phyloP scores from a whole-genome alignment of 2,329 filamentous ascomycete species.

The Calonectria pauciramosa region DNA sequence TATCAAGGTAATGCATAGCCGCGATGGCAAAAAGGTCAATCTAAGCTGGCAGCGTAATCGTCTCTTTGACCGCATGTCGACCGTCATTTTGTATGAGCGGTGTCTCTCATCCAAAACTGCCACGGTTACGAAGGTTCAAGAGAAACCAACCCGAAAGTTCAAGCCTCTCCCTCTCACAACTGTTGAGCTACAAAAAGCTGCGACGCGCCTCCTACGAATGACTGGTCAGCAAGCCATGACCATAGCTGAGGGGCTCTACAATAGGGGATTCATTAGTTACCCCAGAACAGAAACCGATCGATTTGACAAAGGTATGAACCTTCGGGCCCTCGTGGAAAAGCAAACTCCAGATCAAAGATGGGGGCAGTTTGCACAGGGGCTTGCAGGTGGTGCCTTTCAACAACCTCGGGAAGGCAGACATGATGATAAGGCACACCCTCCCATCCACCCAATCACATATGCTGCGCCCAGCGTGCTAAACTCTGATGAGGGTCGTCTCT shows the following conservation, averaged over 20 bases:
- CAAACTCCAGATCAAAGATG: constrained; percentile 83
- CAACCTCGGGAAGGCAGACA: constrained; percentile 86
- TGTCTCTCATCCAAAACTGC: constrained; percentile 84
- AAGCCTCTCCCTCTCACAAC: constrained; percentile 94
- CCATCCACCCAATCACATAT: constrained; percentile 95
- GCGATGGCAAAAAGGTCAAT: constrained; percentile 82
- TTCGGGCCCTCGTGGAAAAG: constrained; percentile 84
- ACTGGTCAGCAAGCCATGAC: constrained; percentile 92
- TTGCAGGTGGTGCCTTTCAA: constrained; percentile 82
- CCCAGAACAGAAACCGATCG: constrained; percentile 97
- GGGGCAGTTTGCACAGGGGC: constrained; percentile 83
- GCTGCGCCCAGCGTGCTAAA: constrained; percentile 75
- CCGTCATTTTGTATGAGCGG: constrained; percentile 86
- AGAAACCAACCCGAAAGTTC: constrained; percentile 94
- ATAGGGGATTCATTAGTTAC: constrained; percentile 96
- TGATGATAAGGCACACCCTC: constrained; percentile 97
- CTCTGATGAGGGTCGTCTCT: constrained; percentile 81
- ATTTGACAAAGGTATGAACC: constrained; percentile 91
- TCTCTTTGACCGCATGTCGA: constrained; percentile 88
- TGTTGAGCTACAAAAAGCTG: constrained; percentile 96
- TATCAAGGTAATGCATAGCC: constrained; percentile 85
- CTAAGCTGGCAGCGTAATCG: constrained; percentile 88
- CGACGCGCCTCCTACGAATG: constrained; percentile 90
- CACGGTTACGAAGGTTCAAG: constrained; percentile 86
- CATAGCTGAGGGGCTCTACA: constrained; percentile 88